Conservation (phyloP, 1,284 basidiomycete genomes). For the Cutaneotrichosporon arboriforme region DNA sequence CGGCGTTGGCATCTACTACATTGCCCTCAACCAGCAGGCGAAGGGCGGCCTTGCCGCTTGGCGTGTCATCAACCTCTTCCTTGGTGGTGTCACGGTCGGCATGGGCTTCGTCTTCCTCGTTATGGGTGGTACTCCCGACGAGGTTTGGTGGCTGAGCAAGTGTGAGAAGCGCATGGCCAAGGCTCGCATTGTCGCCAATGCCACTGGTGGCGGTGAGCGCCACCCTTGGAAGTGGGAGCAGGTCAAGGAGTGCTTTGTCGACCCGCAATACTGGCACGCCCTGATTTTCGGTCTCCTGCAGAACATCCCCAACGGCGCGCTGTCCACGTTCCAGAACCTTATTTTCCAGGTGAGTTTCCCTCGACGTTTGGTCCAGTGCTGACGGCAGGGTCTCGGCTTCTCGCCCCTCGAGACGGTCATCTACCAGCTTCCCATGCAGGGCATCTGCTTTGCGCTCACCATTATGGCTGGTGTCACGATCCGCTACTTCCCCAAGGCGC, state of each 20-base stretch:
- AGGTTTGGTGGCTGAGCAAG: constrained; percentile 28
- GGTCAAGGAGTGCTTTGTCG: constrained; percentile 21
- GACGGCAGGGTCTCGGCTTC: constrained; percentile 23
- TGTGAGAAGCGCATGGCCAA: constrained; percentile 30
- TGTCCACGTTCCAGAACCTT: constrained; percentile 24
- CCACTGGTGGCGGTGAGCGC: constrained; percentile 17
- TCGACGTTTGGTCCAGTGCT: too few species aligned
- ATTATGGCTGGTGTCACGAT: constrained; percentile 15
- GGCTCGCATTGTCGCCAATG: constrained; percentile 23
- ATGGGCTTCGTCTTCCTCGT: constrained; percentile 24
- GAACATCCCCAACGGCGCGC: constrained; percentile 26
- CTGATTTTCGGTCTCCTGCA: constrained; percentile 20
- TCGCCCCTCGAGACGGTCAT: constrained; percentile 21
- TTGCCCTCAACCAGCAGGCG: constrained; percentile 20
- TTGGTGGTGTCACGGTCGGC: constrained; percentile 26
- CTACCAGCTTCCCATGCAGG: constrained; percentile 21
- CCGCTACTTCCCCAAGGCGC: constrained; percentile 13
- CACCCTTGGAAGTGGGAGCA: constrained; percentile 24
- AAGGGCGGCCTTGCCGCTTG: constrained; percentile 25
- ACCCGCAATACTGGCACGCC: constrained; percentile 24
- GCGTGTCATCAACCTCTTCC: constrained; percentile 35
- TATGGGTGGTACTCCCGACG: constrained; percentile 25
- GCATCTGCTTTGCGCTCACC: constrained; percentile 15
- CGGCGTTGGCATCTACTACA: constrained; percentile 23
- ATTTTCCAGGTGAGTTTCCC: too few species aligned